Evolutionary conservation across 306 rosid genomes (phyloP).

Genomic region (Prunus mongolica): DNA sequence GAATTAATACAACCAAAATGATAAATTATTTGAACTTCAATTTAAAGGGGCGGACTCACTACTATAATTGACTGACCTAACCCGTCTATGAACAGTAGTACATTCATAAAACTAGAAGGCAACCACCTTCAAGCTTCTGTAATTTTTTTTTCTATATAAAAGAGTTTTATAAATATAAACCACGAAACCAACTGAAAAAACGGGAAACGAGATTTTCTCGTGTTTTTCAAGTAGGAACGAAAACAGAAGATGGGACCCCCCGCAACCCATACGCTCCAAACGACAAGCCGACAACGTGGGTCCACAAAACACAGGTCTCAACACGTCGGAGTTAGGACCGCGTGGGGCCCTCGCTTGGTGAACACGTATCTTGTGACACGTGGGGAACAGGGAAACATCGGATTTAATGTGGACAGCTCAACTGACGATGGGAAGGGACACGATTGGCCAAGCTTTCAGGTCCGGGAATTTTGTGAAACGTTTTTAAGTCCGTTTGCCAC

Average conservation of each 20-base stretch:
- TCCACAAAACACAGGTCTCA: constrained; percentile 30
- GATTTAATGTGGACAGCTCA: constrained; percentile 31
- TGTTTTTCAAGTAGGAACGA: neutral
- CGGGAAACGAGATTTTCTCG: neutral
- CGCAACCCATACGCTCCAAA: constrained; percentile 27
- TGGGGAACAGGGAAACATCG: constrained; percentile 10
- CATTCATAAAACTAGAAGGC: too few species aligned
- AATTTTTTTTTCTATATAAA: too few species aligned
- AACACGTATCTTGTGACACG: neutral
- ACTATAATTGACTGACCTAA: too few species aligned
- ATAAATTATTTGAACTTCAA: too few species aligned
- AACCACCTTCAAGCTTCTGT: too few species aligned
- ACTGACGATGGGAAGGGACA: neutral
- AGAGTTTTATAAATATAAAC: neutral
- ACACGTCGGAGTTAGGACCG: constrained; percentile 24
- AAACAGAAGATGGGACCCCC: constrained; percentile 15
- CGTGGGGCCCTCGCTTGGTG: constrained; percentile 11
- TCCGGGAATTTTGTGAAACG: neutral
- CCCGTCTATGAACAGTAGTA: fast-evolving
- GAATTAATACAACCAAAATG: too few species aligned
- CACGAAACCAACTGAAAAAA: neutral
- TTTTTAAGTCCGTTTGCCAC: constrained; percentile 14
- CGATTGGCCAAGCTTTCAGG: neutral
- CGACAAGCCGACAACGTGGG: constrained; percentile 67
- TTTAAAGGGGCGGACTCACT: fast-evolving